Conservation (phyloP, 2,329 filamentous ascomycete genomes). For the Sporothrix schenckii region DNA sequence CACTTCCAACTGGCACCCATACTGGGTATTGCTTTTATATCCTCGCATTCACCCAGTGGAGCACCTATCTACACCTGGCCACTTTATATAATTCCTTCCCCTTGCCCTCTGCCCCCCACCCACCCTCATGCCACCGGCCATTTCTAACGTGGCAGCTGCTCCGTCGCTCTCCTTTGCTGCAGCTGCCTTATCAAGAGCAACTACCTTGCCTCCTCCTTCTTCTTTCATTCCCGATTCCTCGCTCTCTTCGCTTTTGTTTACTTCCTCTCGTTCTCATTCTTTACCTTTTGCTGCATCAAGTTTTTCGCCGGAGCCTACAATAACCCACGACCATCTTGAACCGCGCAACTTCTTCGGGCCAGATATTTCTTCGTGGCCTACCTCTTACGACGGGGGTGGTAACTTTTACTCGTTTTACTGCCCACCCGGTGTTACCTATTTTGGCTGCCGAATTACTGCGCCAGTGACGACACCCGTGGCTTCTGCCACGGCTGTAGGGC, state of each 20-base stretch:
- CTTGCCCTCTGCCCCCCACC: not conserved
- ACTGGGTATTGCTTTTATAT: not conserved
- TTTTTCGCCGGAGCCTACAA: not conserved
- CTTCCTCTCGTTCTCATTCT: not conserved
- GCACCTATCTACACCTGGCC: not conserved
- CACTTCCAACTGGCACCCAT: not conserved
- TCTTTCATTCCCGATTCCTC: not conserved
- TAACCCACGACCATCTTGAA: not conserved
- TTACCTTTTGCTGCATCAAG: not conserved
- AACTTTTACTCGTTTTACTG: conserved; percentile 4
- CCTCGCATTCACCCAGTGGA: not conserved
- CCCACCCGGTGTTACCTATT: not conserved
- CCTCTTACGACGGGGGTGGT: conserved; percentile 1
- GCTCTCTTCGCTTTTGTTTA: not conserved
- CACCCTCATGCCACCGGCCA: conserved; percentile 1
- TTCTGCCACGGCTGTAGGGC: conserved; percentile 21
- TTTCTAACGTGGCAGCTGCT: conserved; percentile 16
- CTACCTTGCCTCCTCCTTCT: not conserved
- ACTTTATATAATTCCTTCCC: not conserved
- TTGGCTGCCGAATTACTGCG: not conserved
- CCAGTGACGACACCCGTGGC: conserved; percentile 12
- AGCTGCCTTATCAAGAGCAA: not conserved
- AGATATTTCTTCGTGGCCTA: conserved; percentile 11
- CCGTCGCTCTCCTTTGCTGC: not conserved
- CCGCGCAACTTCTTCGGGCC: conserved; percentile 8